Percentiles rank a stretch among this genome's conserved stretches.
These are phyloP conservation scores for Epichloe festucae DNA, from an alignment of 2,329 filamentous ascomycete genomes.

Conservation along the genomic window DNA sequence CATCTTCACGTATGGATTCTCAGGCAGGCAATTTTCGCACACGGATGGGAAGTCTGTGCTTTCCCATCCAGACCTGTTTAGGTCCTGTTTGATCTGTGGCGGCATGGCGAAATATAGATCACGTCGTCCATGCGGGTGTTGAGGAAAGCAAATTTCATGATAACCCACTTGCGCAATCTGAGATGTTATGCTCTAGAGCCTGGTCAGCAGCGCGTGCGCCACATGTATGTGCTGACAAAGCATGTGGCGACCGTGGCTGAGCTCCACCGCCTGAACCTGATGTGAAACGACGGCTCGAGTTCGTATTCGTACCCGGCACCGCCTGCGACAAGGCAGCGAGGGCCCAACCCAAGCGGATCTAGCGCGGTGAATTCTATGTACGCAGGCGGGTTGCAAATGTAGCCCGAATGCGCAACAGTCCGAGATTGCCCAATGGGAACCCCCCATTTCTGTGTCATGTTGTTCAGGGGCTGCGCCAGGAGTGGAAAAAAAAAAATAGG, in stretches of 20 bases:
- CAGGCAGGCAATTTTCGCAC: slow-evolving; percentile 85
- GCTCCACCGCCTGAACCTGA: neutral
- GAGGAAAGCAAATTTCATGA: neutral
- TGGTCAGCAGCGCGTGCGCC: neutral
- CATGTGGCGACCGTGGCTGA: neutral
- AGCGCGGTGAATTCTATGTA: neutral
- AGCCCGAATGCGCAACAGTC: neutral
- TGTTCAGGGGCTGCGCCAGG: slow-evolving; percentile 5
- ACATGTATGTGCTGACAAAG: slow-evolving; percentile 1
- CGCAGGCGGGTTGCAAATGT: neutral
- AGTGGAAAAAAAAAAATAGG: slow-evolving; percentile 4
- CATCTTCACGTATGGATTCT: slow-evolving; percentile 98
- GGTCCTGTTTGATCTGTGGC: slow-evolving; percentile 88
- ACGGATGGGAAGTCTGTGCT: slow-evolving; percentile 81
- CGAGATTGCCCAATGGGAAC: slow-evolving; percentile 6
- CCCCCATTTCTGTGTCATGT: neutral
- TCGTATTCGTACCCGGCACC: slow-evolving; percentile 9
- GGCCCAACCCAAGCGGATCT: too few species aligned
- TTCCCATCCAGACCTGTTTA: slow-evolving; percentile 94
- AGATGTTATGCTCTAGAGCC: neutral
- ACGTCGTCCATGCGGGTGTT: slow-evolving; percentile 8
- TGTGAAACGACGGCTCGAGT: slow-evolving; percentile 1
- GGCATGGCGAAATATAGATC: slow-evolving; percentile 41
- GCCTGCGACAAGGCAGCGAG: neutral
- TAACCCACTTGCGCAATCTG: neutral